Conservation (phyloP, 129 eudicot species). For the Tanacetum coccineum region DNA sequence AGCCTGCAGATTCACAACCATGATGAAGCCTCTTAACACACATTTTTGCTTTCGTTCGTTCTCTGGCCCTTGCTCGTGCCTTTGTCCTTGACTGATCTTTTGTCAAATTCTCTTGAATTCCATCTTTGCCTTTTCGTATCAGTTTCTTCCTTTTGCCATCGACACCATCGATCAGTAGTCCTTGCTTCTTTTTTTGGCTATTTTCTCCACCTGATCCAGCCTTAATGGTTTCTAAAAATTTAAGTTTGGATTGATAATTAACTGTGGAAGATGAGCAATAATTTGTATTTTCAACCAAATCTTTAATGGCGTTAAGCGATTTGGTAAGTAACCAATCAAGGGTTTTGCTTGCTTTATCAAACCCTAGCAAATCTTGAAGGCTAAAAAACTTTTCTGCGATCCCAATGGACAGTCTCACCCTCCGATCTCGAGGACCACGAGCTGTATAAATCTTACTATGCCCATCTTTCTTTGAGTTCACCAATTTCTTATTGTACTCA, state of each 20-base stretch:
- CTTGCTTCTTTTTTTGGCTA: background rate
- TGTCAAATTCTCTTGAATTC: background rate
- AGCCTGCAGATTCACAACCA: background rate
- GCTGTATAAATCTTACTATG: constrained; percentile 45
- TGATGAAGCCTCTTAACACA: background rate
- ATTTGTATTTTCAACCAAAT: background rate
- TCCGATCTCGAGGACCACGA: constrained; percentile 35
- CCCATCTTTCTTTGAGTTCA: constrained; percentile 30
- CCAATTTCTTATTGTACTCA: background rate
- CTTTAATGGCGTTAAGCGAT: constrained; percentile 1
- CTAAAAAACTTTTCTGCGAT: constrained; percentile 37
- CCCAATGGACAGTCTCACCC: constrained; percentile 38
- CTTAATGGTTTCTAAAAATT: background rate
- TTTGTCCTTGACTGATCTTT: constrained; percentile 3
- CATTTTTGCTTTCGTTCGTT: constrained; percentile 10
- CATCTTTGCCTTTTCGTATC: constrained; percentile 6
- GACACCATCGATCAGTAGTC: background rate
- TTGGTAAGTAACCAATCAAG: constrained; percentile 38
- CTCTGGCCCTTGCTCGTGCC: constrained; percentile 18
- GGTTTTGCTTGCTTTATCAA: constrained; percentile 47
- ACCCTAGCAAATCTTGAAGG: constrained; percentile 43
- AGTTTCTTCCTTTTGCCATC: constrained; percentile 1
- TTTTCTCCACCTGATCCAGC: no score
- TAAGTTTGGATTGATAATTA: background rate
- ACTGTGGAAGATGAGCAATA: background rate